Percentiles rank a stretch among this genome's conserved stretches.
These are phyloP conservation scores for Neofusicoccum sp. DNA, from an alignment of 2,329 filamentous ascomycete species.

Conservation along the genomic window DNA sequence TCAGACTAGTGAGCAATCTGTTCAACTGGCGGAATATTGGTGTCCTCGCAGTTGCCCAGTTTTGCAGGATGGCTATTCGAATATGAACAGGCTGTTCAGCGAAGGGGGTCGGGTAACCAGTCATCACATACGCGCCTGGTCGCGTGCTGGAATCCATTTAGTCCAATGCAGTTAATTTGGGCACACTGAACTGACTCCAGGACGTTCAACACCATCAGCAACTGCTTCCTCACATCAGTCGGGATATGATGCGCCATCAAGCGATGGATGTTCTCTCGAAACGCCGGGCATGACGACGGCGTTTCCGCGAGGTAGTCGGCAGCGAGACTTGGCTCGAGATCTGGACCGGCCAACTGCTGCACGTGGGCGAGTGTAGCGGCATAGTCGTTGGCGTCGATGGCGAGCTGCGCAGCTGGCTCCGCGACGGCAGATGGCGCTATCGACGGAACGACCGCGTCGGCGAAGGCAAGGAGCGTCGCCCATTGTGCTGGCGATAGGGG, in stretches of 20 bases:
- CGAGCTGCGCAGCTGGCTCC: conserved; percentile 42
- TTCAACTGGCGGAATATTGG: conserved; percentile 55
- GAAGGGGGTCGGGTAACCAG: conserved; percentile 64
- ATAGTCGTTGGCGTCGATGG: conserved; percentile 52
- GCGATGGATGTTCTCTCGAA: conserved; percentile 52
- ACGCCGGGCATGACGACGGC: conserved; percentile 52
- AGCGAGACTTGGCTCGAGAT: conserved; percentile 36
- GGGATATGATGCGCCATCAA: conserved; percentile 50
- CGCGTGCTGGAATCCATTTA: conserved; percentile 51
- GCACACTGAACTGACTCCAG: conserved; percentile 46
- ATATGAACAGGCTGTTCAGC: conserved; percentile 59
- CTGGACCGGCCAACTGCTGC: conserved; percentile 29
- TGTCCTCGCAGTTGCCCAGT: conserved; percentile 61
- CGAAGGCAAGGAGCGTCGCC: conserved; percentile 57
- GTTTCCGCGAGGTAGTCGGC: conserved; percentile 53
- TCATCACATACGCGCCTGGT: conserved; percentile 62
- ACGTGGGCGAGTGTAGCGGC: conserved; percentile 43
- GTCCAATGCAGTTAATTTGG: conserved; percentile 11
- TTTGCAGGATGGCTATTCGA: conserved; percentile 61
- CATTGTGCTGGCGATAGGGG: conserved; percentile 57
- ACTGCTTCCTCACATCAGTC: conserved; percentile 46
- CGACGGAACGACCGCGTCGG: conserved; percentile 60
- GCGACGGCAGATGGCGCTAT: conserved; percentile 45
- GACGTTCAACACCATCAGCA: conserved; percentile 53
- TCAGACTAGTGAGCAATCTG: conserved; percentile 56